A percentile compares a stretch with the other conserved stretches of the same genome.
Conservation (phyloP, 768 basidiomycete species). For the Thelephora ganbajun region DNA sequence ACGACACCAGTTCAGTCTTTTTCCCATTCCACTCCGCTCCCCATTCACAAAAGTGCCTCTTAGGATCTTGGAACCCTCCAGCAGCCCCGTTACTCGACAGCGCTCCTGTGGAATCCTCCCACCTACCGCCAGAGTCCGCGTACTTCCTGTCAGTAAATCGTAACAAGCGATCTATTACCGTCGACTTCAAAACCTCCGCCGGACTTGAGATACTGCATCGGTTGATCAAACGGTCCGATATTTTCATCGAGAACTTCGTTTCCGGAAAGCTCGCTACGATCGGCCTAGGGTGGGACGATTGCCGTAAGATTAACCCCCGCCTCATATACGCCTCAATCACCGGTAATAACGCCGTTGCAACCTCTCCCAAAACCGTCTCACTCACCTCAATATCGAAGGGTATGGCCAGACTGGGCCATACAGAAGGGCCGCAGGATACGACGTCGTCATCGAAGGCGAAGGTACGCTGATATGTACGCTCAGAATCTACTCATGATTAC, state of each 20-base stretch:
- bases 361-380: neutral
- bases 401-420: constrained; percentile 89
- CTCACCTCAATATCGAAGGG: constrained; percentile 22
- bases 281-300: constrained; percentile 80
- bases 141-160: constrained; percentile 86
- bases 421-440: constrained; percentile 72
- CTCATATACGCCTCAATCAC: constrained; percentile 86
- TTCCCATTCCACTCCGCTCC: constrained; percentile 4
- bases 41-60: constrained; percentile 1
- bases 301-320: constrained; percentile 58
- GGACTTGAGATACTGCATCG: constrained; percentile 65
- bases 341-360: constrained; percentile 29
- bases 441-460: constrained; percentile 32
- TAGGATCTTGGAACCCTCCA: constrained; percentile 57
- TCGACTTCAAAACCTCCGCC: constrained; percentile 71
- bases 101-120: constrained; percentile 35
- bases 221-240: constrained; percentile 61
- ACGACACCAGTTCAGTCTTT: constrained; percentile 64
- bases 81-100: constrained; percentile 24
- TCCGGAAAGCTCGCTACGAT: constrained; percentile 74
- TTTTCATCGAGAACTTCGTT: constrained; percentile 83
- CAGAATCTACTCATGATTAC: neutral
- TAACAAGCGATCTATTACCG: constrained; percentile 79
- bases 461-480: constrained; percentile 17
- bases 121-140: constrained; percentile 80